A percentile compares a stretch with the other conserved stretches of the same genome.
Conservation (phyloP, 805 yeast genomes). For the Yamadazyma akitaensis region DNA sequence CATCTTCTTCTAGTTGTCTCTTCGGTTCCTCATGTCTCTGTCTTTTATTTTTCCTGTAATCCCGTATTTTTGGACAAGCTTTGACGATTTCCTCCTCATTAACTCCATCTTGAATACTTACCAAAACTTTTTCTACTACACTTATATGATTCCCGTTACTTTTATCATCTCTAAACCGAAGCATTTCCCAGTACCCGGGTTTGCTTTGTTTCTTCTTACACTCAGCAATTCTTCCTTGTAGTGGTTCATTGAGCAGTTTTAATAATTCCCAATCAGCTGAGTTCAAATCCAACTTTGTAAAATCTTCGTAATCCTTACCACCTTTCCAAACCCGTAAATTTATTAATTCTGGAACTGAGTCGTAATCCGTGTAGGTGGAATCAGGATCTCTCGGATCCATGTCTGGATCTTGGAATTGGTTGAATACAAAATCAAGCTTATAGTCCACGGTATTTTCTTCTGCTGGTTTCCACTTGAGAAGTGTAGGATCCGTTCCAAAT, state of each 20-base stretch:
- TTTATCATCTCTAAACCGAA: constrained; percentile 93
- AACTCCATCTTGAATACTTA: constrained; percentile 84
- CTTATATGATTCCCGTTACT: constrained; percentile 78
- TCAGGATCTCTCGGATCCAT: constrained; percentile 64
- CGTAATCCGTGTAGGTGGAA: constrained; percentile 76
- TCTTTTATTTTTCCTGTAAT: constrained; percentile 20
- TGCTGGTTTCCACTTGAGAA: constrained; percentile 96
- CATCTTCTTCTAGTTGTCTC: not conserved
- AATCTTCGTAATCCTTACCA: constrained; percentile 56
- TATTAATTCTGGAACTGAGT: constrained; percentile 62
- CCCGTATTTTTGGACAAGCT: constrained; percentile 45
- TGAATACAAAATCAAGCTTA: constrained; percentile 62
- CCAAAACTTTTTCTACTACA: constrained; percentile 78
- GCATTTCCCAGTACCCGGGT: constrained; percentile 70
- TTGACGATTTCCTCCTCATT: constrained; percentile 68
- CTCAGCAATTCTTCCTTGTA: constrained; percentile 87
- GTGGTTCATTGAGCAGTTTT: constrained; percentile 69
- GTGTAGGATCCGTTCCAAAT: constrained; percentile 81
- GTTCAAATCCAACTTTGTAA: constrained; percentile 56
- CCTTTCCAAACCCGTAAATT: constrained; percentile 81
- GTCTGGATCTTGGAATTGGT: constrained; percentile 56
- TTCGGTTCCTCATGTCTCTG: not conserved
- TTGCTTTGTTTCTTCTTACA: constrained; percentile 61
- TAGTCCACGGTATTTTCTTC: constrained; percentile 94
- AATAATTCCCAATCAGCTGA: constrained; percentile 80